A percentile compares a stretch with the other conserved stretches of the same genome.
Evolutionary conservation across 2,329 filamentous ascomycete genomes (phyloP).

Genomic region (Penicillium carneum): DNA sequence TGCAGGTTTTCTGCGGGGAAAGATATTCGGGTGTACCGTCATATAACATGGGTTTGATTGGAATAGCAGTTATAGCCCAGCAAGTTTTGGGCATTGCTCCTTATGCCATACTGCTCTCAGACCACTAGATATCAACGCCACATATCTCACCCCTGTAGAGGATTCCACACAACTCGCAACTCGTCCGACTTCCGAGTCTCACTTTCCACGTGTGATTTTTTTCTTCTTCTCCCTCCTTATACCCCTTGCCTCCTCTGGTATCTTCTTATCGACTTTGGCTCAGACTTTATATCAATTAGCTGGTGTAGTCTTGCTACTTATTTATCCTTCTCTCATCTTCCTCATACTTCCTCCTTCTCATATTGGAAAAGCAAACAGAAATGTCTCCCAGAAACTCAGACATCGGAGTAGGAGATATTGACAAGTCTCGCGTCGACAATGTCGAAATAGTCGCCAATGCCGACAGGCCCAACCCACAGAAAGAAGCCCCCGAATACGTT

Average conservation of each 20-base stretch:
- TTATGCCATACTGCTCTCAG: not conserved
- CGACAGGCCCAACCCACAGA: slow-evolving; percentile 37
- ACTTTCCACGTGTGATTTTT: slow-evolving; percentile 13
- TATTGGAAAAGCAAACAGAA: not conserved
- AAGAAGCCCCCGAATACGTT: slow-evolving; percentile 44
- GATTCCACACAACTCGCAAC: not conserved
- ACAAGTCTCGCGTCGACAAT: slow-evolving; percentile 37
- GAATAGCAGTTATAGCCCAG: not conserved
- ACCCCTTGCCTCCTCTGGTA: slow-evolving; percentile 13
- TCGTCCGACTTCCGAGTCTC: slow-evolving; percentile 9
- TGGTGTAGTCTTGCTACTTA: not conserved
- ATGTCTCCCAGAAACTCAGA: slow-evolving; percentile 31
- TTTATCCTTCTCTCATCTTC: not conserved
- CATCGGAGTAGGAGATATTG: slow-evolving; percentile 28
- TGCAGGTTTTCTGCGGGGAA: not conserved
- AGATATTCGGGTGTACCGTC: not conserved
- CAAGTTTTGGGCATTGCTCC: not conserved
- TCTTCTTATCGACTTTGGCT: slow-evolving; percentile 4
- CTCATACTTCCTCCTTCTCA: not conserved
- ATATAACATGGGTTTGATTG: not conserved
- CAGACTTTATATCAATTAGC: not conserved
- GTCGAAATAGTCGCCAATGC: slow-evolving; percentile 38
- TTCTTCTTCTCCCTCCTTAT: slow-evolving; percentile 18
- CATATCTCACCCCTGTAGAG: slow-evolving; percentile 4
- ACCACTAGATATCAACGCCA: slow-evolving; percentile 1